phyloP scores from a whole-genome alignment of 371 early-diverging fungal species.

The Circinella umbellata region DNA sequence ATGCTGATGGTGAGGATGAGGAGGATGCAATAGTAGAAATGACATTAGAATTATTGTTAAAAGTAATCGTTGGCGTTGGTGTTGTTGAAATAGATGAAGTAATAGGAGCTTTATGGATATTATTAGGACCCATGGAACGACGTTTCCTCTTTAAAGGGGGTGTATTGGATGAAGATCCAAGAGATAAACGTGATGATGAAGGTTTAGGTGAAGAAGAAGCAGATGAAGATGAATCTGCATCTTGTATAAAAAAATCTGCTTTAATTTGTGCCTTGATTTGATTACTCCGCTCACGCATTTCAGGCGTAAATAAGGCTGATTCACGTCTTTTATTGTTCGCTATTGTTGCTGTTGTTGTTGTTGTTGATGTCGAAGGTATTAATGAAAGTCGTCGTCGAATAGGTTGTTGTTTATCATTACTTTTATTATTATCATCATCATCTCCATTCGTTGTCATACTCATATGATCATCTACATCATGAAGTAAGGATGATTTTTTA shows the following conservation, averaged over 20 bases:
- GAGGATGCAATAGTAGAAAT: neutral
- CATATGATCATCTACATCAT: neutral
- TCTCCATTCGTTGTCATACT: neutral
- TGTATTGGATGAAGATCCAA: neutral
- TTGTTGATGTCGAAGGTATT: too few species aligned
- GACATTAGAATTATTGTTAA: neutral
- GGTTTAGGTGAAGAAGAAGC: conserved; percentile 9
- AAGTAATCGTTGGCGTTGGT: neutral
- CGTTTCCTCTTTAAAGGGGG: conserved; percentile 19
- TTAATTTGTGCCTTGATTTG: conserved; percentile 41
- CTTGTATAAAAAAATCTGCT: conserved; percentile 40
- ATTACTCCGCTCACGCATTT: conserved; percentile 20
- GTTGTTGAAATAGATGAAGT: neutral
- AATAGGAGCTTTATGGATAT: neutral
- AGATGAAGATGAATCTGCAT: conserved; percentile 14
- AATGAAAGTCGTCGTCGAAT: too few species aligned
- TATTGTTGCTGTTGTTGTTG: too few species aligned
- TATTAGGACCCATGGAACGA: conserved; percentile 17
- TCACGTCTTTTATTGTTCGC: neutral
- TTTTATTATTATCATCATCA: neutral
- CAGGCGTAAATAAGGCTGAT: conserved; percentile 3
- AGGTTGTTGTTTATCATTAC: neutral
- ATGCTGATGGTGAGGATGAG: neutral
- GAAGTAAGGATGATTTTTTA: too few species aligned
- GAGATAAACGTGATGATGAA: conserved; percentile 8